These are phyloP conservation scores for Candida wancherniae DNA, from an alignment of 805 yeast species.

Conservation along the genomic window DNA sequence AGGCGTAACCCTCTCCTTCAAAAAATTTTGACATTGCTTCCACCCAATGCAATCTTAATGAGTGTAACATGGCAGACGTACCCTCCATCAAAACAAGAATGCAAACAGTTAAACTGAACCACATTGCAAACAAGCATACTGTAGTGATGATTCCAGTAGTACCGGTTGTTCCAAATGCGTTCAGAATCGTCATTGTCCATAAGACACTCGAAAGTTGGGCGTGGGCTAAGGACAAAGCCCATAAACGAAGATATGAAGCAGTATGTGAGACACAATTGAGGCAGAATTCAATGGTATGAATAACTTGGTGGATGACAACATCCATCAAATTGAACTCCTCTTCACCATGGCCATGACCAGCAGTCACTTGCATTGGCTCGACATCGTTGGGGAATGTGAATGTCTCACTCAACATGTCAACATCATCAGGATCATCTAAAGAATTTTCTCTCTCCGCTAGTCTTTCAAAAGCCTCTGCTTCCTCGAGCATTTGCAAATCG, in stretches of 20 bases:
- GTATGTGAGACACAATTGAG: constrained; percentile 77
- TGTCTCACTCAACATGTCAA: constrained; percentile 16
- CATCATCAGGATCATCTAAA: constrained; percentile 7
- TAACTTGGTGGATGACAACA: constrained; percentile 72
- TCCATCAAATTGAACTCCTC: constrained; percentile 52
- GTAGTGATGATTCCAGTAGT: constrained; percentile 52
- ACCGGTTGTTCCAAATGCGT: constrained; percentile 56
- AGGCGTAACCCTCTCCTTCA: constrained; percentile 69
- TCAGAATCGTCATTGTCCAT: constrained; percentile 71
- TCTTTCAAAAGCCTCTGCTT: constrained; percentile 24
- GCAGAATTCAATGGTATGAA: constrained; percentile 77
- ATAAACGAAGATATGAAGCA: constrained; percentile 69
- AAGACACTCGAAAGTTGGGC: constrained; percentile 72
- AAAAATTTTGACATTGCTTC: constrained; percentile 78
- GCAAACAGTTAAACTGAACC: constrained; percentile 68
- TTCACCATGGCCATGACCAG: constrained; percentile 33
- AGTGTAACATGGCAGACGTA: constrained; percentile 79
- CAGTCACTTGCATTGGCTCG: constrained; percentile 29
- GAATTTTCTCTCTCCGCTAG: constrained; percentile 4
- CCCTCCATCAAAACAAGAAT: constrained; percentile 78
- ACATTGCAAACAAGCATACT: constrained; percentile 62
- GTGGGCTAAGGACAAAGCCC: constrained; percentile 78
- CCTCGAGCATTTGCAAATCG: constrained; percentile 36
- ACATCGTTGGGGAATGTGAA: constrained; percentile 33
- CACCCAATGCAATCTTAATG: constrained; percentile 76